These are phyloP conservation scores for Hericium alpestre DNA, from an alignment of 768 basidiomycete species.

Conservation along the genomic window DNA sequence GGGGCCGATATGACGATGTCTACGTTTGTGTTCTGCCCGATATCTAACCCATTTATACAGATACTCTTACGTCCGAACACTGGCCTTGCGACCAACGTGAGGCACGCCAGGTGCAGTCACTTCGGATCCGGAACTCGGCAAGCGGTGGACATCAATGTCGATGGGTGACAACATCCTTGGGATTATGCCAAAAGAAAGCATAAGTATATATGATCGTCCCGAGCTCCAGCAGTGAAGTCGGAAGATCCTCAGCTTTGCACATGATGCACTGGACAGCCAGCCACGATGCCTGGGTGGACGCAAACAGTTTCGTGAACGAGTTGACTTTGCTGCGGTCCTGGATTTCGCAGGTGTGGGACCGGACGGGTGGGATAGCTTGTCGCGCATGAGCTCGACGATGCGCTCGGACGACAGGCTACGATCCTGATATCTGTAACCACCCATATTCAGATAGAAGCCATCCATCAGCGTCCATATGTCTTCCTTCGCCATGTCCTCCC, in stretches of 20 bases:
- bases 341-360: neutral
- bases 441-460: neutral
- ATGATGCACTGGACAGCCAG: neutral
- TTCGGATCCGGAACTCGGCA: no score
- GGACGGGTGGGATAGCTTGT: neutral
- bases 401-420: neutral
- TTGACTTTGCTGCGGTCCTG: neutral
- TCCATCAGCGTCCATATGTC: neutral
- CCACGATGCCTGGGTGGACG: neutral
- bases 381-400: neutral
- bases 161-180: neutral
- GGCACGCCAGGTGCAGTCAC: no score
- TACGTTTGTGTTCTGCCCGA: no score
- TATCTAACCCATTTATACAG: no score
- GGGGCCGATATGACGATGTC: no score
- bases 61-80: no score
- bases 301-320: neutral
- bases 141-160: no score
- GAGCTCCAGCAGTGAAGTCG: neutral
- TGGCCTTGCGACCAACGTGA: no score
- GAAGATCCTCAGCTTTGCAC: neutral
- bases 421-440: neutral
- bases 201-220: neutral
- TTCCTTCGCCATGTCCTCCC: no score
- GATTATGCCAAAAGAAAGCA: neutral